phyloP scores from a whole-genome alignment of 2,329 filamentous ascomycete genomes.

The Clarireedia hainanense region DNA sequence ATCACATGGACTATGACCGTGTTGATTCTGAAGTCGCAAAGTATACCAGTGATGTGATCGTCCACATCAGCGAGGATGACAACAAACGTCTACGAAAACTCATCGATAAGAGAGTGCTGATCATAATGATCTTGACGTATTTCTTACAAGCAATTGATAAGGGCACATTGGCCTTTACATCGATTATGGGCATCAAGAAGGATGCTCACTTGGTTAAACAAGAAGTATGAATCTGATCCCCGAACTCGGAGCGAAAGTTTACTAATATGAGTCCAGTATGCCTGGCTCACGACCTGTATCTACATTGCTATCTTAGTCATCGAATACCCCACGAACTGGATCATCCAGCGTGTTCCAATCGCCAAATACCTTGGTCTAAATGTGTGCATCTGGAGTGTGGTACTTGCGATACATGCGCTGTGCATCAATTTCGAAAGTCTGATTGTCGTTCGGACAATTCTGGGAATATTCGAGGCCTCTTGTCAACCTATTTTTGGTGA shows the following conservation, averaged over 20 bases:
- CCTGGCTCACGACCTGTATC: conserved; percentile 25
- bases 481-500: conserved; percentile 62
- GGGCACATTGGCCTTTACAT: conserved; percentile 24
- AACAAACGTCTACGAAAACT: conserved; percentile 52
- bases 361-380: conserved; percentile 5
- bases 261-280: conserved; percentile 13
- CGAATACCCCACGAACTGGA: conserved; percentile 33
- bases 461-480: conserved; percentile 60
- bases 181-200: conserved; percentile 23
- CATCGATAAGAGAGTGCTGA: conserved; percentile 61
- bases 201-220: conserved; percentile 33
- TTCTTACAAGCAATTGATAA: conserved; percentile 34
- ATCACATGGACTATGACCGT: conserved; percentile 47
- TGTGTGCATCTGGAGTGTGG: conserved; percentile 4
- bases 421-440: conserved; percentile 52
- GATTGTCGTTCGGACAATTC: conserved; percentile 55
- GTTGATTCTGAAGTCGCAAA: conserved; percentile 65
- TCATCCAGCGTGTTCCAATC: conserved; percentile 20
- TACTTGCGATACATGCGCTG: conserved; percentile 1
- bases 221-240: conserved; percentile 47
- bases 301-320: conserved; percentile 26
- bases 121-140: conserved; percentile 59
- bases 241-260: conserved; percentile 46
- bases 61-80: conserved; percentile 52
- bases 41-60: conserved; percentile 49